phyloP scores from a whole-genome alignment of 2,329 filamentous ascomycete species.

The Aspergillus sp. region DNA sequence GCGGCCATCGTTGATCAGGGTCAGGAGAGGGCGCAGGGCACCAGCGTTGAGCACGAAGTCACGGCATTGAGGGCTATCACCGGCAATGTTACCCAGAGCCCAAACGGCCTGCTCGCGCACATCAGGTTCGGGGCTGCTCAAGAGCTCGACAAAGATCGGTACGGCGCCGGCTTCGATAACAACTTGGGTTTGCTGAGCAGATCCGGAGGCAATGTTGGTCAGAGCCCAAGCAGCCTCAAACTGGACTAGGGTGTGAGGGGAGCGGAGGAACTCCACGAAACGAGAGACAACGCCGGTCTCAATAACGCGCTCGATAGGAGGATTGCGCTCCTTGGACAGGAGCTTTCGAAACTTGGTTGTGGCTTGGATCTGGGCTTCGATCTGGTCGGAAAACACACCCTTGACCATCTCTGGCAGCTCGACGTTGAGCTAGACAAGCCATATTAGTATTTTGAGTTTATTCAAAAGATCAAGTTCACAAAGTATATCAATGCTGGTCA shows the following conservation, averaged over 20 bases:
- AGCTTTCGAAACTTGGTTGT: conserved; percentile 99
- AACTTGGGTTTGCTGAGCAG: conserved; percentile 95
- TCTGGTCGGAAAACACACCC: conserved; percentile 98
- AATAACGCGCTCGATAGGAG: conserved; percentile 98
- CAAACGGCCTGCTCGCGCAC: conserved; percentile 98
- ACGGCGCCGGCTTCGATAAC: conserved; percentile 98
- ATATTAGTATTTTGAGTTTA: conserved; percentile 24
- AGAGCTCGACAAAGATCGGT: conserved; percentile 95
- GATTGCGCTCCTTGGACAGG: conserved; percentile 97
- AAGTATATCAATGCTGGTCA: conserved; percentile 2
- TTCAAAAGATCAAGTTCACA: not conserved
- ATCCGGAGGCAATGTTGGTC: conserved; percentile 98
- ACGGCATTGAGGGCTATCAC: conserved; percentile 95
- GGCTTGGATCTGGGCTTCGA: conserved; percentile 94
- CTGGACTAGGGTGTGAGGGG: conserved; percentile 95
- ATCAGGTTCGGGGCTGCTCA: conserved; percentile 95
- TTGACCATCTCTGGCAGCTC: conserved; percentile 98
- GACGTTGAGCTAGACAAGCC: conserved; percentile 76
- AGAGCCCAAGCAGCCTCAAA: conserved; percentile 99
- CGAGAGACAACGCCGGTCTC: conserved; percentile 97
- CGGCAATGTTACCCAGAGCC: conserved; percentile 98
- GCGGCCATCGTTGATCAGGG: conserved; percentile 91
- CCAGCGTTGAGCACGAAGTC: conserved; percentile 94
- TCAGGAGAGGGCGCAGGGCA: conserved; percentile 86
- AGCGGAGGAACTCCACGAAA: conserved; percentile 97